Evolutionary conservation across 2,329 filamentous ascomycete genomes (phyloP), one percentile per base, ranked within the genome.

Genomic region (Pezicula carpinea): DNA sequence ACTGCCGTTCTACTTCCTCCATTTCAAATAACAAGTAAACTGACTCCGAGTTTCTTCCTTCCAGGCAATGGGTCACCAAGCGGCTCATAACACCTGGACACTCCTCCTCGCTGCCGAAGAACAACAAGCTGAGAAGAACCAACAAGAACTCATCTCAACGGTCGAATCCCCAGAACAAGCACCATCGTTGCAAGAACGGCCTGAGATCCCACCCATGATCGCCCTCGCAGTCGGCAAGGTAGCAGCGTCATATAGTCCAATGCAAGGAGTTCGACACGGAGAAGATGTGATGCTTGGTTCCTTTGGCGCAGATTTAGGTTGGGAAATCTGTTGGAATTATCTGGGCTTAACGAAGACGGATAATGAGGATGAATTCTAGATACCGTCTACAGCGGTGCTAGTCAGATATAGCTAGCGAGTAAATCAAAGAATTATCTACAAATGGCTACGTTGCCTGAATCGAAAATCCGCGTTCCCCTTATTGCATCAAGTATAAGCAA

Each of bases 161-260:
- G 7, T 26, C 23, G 23, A 26, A 8, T 26, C 23, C 11, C 23
- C 23, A 8, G 23, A 26, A 8, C 23, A 26, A 26, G 23, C 23
- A 26, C 23, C 78, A 4, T 62, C 66, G 26, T 76, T 76, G 49
- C 63, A 70, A 39, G 64, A 72, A 48, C 65, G 85, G 10, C 65
- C 66, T 1, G 70, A 76, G 42, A 71, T 83, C 13, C 74, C 78
- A 13, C 74, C 82, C 17, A 77, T 84, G 68, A 89, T 90, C 50
- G 83, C 80, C 0, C 67, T 89, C 5, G 85, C 85, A 0, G 72
- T 89, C 1, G 85, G 85, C 31, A 82, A 80, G 64, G 79, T 80
- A 58, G 85, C 82, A 2, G 71, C 88, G 2, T 76, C 79, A 1
- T 87, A 80, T 54, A 76, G 75, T 40, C 71, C 71, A 0, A 69